Evolutionary conservation across 2,329 filamentous ascomycete genomes (phyloP), one percentile per base, ranked within the genome.

Genomic region (Pseudogymnoascus sp.): DNA sequence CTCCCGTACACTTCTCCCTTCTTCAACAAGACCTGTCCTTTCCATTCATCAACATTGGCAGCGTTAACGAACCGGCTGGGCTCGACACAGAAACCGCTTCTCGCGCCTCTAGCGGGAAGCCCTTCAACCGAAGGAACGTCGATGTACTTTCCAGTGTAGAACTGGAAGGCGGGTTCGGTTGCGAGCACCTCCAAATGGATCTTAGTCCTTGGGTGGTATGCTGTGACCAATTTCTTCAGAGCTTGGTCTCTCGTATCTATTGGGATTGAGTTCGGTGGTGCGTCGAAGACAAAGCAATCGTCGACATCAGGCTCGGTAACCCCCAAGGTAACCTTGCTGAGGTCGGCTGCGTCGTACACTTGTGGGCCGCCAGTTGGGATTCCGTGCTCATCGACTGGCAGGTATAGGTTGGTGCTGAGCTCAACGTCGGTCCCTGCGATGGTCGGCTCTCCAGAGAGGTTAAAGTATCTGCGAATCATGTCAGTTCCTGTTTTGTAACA

Each of bases 111-210:
- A 0, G 87, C 86, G 0, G 88, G 84, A 28, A 83, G 75, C 2
- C 78, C 80, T 33, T 77, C 35, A 3, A 85, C 79, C 30, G 79
- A 87, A 0, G 90, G 88, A 11, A 96, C 88, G 69, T 94, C 79
- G 67, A 95, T 92, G 71, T 86, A 88, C 72, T 90, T 88, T 67
- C 93, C 94, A 0, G 92, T 95, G 77, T 97, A 97, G 78, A 97
- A 96, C 75, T 97, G 93, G 80, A 97, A 97, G 0, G 91, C 90
- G 0, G 94, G 94, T 79, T 97, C 93, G 0, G 93, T 97, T 78
- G 90, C 94, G 70, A 86, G 80, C 5, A 96, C 88, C 75, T 97
- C 90, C 59, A 97, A 84, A 73, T 95, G 88, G 67, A 97, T 81
- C 66, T 85, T 84, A 28, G 86, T 88, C 59, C 79, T 80, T 5